These are phyloP conservation scores for Endotrypanum monterogeii DNA, from an alignment of 208 protist species.

Conservation along the genomic window DNA sequence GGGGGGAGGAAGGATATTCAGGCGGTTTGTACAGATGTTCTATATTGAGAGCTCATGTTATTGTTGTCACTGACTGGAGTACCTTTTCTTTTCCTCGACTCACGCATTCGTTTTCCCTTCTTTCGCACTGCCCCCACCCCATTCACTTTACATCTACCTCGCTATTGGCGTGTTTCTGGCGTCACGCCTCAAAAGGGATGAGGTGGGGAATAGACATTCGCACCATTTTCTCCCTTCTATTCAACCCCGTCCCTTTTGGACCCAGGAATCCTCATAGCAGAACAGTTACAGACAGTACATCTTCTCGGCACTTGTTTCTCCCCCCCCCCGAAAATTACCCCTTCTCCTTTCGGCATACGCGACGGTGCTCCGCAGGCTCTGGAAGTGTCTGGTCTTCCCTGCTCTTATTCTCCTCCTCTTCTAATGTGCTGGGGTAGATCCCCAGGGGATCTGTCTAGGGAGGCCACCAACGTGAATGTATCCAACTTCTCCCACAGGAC, in stretches of 20 bases:
- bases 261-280: background rate
- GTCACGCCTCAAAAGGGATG: too few relatives aligned
- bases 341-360: background rate
- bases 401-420: background rate
- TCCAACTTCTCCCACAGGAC: background rate
- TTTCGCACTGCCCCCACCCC: background rate
- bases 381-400: background rate
- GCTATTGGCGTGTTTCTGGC: background rate
- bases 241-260: background rate
- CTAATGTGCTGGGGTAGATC: too few relatives aligned
- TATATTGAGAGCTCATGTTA: background rate
- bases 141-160: background rate
- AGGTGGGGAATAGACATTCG: background rate
- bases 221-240: background rate
- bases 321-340: background rate
- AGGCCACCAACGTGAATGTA: background rate
- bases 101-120: background rate
- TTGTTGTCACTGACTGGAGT: background rate
- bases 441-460: background rate
- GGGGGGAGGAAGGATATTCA: background rate
- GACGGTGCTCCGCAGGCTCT: background rate
- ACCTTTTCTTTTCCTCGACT: background rate
- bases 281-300: background rate
- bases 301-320: conserved; percentile 11
- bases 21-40: background rate